phyloP scores from a whole-genome alignment of 2,329 filamentous ascomycete genomes.

The Alternaria triticina region DNA sequence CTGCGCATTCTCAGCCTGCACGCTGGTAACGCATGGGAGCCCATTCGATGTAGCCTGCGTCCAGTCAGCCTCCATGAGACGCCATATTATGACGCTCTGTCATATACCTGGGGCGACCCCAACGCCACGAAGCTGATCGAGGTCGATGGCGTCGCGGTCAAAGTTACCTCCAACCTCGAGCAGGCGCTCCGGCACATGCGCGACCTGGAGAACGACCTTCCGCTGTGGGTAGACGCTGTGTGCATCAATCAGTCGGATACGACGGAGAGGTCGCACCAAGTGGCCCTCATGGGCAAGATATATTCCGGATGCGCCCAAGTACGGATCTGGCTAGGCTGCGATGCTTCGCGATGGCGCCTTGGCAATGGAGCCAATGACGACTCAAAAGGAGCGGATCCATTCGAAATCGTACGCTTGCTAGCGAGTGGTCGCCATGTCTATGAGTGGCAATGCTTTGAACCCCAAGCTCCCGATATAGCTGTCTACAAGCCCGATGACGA shows the following conservation, averaged over 20 bases:
- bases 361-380: background rate
- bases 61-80: background rate
- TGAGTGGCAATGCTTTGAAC: background rate
- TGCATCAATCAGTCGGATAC: conserved; percentile 1
- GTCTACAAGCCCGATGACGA: background rate
- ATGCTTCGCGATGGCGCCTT: background rate
- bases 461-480: too few relatives aligned
- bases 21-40: background rate
- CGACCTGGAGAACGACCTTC: background rate
- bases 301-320: background rate
- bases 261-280: background rate
- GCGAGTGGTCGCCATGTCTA: background rate
- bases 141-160: background rate
- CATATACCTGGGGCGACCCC: conserved; percentile 12
- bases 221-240: background rate
- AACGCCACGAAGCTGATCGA: background rate
- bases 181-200: background rate
- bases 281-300: background rate
- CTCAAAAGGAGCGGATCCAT: background rate
- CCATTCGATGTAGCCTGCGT: background rate
- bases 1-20: background rate
- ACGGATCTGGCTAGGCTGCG: background rate
- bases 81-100: conserved; percentile 12
- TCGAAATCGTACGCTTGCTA: background rate
- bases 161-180: background rate